phyloP scores from a whole-genome alignment of 495 filamentous ascomycete species.

The Annulohypoxylon maeteangense region DNA sequence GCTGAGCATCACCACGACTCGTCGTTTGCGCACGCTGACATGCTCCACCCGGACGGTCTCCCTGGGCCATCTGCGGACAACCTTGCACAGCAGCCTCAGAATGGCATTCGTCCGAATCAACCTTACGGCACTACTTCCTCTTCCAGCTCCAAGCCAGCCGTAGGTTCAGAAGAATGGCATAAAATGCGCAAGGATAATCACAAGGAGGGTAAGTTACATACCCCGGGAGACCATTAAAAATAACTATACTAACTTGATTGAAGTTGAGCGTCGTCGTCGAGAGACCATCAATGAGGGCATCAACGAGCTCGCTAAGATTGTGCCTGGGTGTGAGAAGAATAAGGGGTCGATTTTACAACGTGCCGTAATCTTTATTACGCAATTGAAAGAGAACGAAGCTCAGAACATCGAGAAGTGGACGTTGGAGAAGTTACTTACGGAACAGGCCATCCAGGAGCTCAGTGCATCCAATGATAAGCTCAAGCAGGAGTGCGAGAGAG shows the following conservation, averaged over 20 bases:
- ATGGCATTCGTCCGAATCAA: slow-evolving; percentile 46
- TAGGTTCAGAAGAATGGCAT: slow-evolving; percentile 98
- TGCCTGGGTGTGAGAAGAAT: slow-evolving; percentile 98
- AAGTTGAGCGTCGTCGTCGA: slow-evolving; percentile 95
- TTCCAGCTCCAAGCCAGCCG: slow-evolving; percentile 76
- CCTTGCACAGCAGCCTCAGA: slow-evolving; percentile 35
- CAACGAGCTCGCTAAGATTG: slow-evolving; percentile 96
- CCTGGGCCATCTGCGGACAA: slow-evolving; percentile 49
- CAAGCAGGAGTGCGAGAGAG: slow-evolving; percentile 78
- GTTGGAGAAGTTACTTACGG: slow-evolving; percentile 91
- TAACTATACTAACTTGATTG: slow-evolving; percentile 17
- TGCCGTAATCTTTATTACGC: slow-evolving; percentile 91
- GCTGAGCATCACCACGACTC: slow-evolving; percentile 46
- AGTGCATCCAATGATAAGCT: slow-evolving; percentile 89
- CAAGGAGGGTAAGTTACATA: slow-evolving; percentile 85
- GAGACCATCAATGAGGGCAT: slow-evolving; percentile 99
- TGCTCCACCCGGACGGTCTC: slow-evolving; percentile 53
- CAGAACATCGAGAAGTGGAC: slow-evolving; percentile 97
- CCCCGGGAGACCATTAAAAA: not conserved
- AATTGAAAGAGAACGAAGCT: slow-evolving; percentile 93
- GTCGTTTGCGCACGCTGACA: slow-evolving; percentile 47
- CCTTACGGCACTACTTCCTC: slow-evolving; percentile 43
- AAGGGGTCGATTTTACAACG: slow-evolving; percentile 96
- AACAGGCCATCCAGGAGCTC: slow-evolving; percentile 92
- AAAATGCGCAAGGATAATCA: slow-evolving; percentile 97